Evolutionary conservation across 495 filamentous ascomycete species (phyloP).

Genomic region (Cladorrhinum samala): DNA sequence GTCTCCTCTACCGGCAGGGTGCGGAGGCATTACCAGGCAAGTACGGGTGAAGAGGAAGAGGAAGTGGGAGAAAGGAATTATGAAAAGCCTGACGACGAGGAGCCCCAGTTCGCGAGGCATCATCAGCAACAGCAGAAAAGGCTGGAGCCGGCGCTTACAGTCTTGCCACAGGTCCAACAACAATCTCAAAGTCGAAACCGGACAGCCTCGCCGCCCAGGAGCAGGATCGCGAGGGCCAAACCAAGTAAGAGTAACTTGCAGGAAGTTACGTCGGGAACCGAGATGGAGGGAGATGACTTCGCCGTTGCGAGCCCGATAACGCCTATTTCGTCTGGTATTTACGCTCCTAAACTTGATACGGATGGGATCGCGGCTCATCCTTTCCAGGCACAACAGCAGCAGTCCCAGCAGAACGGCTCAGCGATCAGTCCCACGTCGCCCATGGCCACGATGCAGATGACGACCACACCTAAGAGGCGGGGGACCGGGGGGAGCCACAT

Average conservation of each 20-base stretch:
- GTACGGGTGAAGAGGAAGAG: neutral
- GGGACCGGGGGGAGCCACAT: slow-evolving; percentile 18
- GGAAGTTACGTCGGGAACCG: neutral
- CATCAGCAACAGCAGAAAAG: no score
- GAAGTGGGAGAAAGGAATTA: neutral
- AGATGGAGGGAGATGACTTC: neutral
- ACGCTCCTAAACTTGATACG: no score
- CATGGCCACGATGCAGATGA: neutral
- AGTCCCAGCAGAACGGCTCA: neutral
- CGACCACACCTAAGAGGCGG: slow-evolving; percentile 9
- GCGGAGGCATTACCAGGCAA: neutral
- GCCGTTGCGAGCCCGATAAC: neutral
- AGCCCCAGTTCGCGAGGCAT: neutral
- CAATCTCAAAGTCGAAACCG: neutral
- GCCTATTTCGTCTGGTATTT: no score
- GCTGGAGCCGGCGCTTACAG: neutral
- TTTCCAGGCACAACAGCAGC: neutral
- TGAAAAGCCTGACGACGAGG: no score
- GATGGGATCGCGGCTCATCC: no score
- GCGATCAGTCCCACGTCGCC: neutral
- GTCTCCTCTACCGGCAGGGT: slow-evolving; percentile 5
- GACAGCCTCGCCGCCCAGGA: neutral
- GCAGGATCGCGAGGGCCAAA: neutral
- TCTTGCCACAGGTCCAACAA: neutral
- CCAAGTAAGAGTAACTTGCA: neutral